Evolutionary conservation across 257 asterid genomes (phyloP), one percentile per base, ranked within the genome.

Genomic region (Henckelia pumila): DNA sequence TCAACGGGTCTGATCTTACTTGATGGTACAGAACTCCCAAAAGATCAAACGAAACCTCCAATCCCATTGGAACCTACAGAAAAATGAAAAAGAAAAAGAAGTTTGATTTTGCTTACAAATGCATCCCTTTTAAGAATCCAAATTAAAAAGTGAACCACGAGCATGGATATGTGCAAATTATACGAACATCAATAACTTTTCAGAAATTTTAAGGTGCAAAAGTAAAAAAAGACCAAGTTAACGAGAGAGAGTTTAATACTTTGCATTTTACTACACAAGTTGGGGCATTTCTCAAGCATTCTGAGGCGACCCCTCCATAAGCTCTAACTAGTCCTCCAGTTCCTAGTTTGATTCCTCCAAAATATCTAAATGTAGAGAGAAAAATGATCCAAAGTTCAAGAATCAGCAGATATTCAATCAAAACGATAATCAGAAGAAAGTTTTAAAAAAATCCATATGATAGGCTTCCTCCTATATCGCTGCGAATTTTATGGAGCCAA

Each of bases 281-380:
- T 16, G 96, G 83, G 67, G 96, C 91, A 64, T 83, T 89, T 84
- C 84, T 82, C 79, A 92, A 88, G 47, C 96, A 88, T 68, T 90
- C 97, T 35, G 96, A 75, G 55, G 97, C 88, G 3, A 85, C 92
- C 70, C 97, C 97, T 81, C 99, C 96, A 73, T 93, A 93, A 59
- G 99, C 97, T 81, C 97, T 85, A 68, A 93, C 97, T 58, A 93
- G 64, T 73, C 99, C 99, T 68, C 99, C 99, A n/a, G 97, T 88
- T 52, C 99, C 97, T 55, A 93, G 97, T 74, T 93, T 90, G 76
- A 90, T 93, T 70, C 99, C 99, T 74, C 97, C 97, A 67, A 93
- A 90, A 67, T 90, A 77, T 80, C 99, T 93, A 66, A 22, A 20
- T 47, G 56, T 49, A 63, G 32, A 67, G 56, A 63, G 63, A 59